Evolutionary conservation across 768 basidiomycete species (phyloP).

Genomic region (Suillus luteus): DNA sequence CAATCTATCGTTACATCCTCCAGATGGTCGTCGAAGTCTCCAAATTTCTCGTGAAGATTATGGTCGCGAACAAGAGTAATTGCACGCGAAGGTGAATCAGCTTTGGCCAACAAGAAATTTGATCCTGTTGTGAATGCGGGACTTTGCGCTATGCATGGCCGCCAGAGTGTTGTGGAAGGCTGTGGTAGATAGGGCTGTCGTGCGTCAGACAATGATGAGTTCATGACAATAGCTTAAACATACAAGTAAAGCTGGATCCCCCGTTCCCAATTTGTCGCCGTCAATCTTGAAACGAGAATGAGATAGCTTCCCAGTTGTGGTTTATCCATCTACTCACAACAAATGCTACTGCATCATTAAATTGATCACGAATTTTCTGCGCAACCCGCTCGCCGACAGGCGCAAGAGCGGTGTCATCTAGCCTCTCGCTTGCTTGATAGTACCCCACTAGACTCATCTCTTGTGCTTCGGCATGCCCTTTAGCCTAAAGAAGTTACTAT

Average conservation of each 20-base stretch:
- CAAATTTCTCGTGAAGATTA: slow-evolving; percentile 58
- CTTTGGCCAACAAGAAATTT: slow-evolving; percentile 46
- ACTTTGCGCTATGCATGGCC: slow-evolving; percentile 40
- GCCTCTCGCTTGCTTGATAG: slow-evolving; percentile 70
- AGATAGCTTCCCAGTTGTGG: slow-evolving; percentile 8
- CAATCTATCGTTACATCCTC: slow-evolving; percentile 65
- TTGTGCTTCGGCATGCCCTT: slow-evolving; percentile 55
- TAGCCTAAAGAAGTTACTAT: slow-evolving; percentile 44
- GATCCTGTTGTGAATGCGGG: slow-evolving; percentile 49
- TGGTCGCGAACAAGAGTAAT: slow-evolving; percentile 50
- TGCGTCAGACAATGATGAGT: slow-evolving; percentile 6
- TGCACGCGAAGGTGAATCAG: slow-evolving; percentile 49
- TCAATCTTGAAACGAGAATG: slow-evolving; percentile 49
- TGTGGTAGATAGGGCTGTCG: slow-evolving; percentile 53
- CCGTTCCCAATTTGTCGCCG: slow-evolving; percentile 54
- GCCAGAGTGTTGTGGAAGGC: slow-evolving; percentile 45
- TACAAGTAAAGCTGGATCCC: slow-evolving; percentile 59
- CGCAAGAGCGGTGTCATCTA: slow-evolving; percentile 61
- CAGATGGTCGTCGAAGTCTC: slow-evolving; percentile 83
- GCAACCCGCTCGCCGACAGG: slow-evolving; percentile 69
- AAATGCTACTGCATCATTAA: slow-evolving; percentile 65
- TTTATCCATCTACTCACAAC: slow-evolving; percentile 49
- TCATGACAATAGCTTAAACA: slow-evolving; percentile 26
- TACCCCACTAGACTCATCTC: slow-evolving; percentile 65
- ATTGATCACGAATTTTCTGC: slow-evolving; percentile 52